Evolutionary conservation across 768 basidiomycete species (phyloP).

Genomic region (Rhodosporidiobolus sp.): DNA sequence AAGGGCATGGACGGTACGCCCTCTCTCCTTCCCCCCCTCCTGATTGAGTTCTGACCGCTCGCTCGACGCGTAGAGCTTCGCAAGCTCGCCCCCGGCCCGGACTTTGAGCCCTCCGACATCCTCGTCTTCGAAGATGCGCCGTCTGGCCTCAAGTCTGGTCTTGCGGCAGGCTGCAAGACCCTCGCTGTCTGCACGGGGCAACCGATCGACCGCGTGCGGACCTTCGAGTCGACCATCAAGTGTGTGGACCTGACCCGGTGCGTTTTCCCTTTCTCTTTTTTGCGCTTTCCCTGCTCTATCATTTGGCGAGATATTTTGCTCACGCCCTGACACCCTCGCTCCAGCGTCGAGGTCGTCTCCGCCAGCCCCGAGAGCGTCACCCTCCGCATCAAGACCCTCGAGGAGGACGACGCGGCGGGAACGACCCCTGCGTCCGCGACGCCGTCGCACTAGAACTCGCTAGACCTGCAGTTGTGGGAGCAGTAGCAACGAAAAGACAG

Average conservation of each 20-base stretch:
- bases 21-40: constrained; percentile 60
- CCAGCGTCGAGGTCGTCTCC: constrained; percentile 36
- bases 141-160: constrained; percentile 71
- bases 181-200: constrained; percentile 84
- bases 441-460: too few species aligned
- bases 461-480: too few species aligned
- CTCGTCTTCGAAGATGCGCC: constrained; percentile 88
- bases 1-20: constrained; percentile 61
- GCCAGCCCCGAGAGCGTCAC: constrained; percentile 23
- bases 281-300: background rate
- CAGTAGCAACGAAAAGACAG: too few species aligned
- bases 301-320: too few species aligned
- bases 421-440: background rate
- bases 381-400: constrained; percentile 30
- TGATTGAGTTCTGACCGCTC: background rate
- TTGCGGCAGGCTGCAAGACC: constrained; percentile 69
- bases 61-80: background rate
- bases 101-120: constrained; percentile 16
- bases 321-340: too few species aligned
- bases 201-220: constrained; percentile 57
- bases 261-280: constrained; percentile 38
- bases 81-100: constrained; percentile 11
- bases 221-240: constrained; percentile 63
- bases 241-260: constrained; percentile 67
- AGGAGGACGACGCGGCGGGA: constrained; percentile 32